A percentile compares a stretch with the other conserved stretches of the same genome.
These are phyloP conservation scores for Madurella mycetomatis DNA, from an alignment of 2,329 filamentous ascomycete species.

Conservation along the genomic window DNA sequence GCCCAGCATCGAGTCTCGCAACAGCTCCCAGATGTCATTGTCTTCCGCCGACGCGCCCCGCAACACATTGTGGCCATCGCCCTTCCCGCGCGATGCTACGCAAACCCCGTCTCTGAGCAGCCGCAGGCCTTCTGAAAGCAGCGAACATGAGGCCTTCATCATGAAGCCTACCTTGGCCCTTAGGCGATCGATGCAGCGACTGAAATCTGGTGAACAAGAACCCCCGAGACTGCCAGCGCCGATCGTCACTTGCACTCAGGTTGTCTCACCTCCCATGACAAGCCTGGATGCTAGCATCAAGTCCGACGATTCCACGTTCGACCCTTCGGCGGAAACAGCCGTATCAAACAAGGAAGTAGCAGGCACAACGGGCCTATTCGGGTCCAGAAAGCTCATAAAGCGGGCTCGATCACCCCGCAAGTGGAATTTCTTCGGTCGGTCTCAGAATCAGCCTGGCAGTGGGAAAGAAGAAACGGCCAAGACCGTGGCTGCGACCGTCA, in stretches of 20 bases:
- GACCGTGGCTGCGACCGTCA: constrained; percentile 45
- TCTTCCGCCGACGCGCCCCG: constrained; percentile 39
- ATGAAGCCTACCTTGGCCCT: constrained; percentile 52
- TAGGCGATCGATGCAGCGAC: constrained; percentile 50
- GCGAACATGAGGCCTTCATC: constrained; percentile 46
- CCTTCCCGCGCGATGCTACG: constrained; percentile 39
- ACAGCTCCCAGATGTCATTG: constrained; percentile 38
- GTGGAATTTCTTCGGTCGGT: constrained; percentile 61
- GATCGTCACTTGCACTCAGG: constrained; percentile 41
- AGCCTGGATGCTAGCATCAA: constrained; percentile 55
- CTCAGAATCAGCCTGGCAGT: constrained; percentile 40
- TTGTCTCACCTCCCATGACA: constrained; percentile 46
- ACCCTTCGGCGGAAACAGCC: constrained; percentile 36
- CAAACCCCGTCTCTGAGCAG: constrained; percentile 26
- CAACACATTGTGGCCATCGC: constrained; percentile 51
- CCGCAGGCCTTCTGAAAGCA: constrained; percentile 52
- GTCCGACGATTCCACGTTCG: constrained; percentile 51
- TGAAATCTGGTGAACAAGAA: constrained; percentile 41
- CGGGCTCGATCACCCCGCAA: constrained; percentile 52
- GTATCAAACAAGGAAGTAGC: constrained; percentile 29
- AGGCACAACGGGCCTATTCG: constrained; percentile 17
- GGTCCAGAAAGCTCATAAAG: constrained; percentile 54
- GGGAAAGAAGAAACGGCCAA: constrained; percentile 37
- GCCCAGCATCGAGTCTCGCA: constrained; percentile 42
- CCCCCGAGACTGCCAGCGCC: constrained; percentile 49